Conservation (phyloP, 371 early-diverging fungal genomes). For the Ordospora colligata region DNA sequence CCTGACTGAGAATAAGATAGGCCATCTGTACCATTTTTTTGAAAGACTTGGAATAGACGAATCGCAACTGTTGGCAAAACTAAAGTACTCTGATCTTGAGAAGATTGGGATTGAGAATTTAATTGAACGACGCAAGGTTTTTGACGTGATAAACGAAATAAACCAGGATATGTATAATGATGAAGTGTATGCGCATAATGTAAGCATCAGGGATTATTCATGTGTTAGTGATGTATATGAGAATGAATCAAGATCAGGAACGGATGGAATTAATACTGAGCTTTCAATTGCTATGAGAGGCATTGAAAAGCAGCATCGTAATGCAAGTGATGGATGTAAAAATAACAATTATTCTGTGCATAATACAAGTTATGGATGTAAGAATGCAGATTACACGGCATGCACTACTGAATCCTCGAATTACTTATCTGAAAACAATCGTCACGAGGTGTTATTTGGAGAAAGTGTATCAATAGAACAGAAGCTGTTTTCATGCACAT, state of each 20-base stretch:
- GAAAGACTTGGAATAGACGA: constrained; percentile 10
- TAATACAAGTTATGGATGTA: not conserved
- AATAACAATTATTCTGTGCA: not conserved
- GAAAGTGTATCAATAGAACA: not conserved
- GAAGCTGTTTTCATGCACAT: not conserved
- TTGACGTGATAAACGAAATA: constrained; percentile 47
- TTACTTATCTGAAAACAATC: not conserved
- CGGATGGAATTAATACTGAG: not conserved
- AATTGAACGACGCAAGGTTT: constrained; percentile 44
- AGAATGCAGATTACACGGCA: not conserved
- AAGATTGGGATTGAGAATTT: constrained; percentile 45
- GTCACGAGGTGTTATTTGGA: not conserved
- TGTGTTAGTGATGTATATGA: not conserved
- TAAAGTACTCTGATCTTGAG: constrained; percentile 48
- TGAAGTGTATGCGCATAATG: not conserved
- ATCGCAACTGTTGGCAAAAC: not conserved
- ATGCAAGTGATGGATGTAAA: not conserved
- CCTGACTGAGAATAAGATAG: not conserved
- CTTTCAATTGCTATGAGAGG: not conserved
- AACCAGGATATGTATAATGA: constrained; percentile 19
- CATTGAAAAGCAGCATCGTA: not conserved
- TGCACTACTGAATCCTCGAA: not conserved
- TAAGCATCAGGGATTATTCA: not conserved
- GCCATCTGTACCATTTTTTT: not conserved
- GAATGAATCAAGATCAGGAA: not conserved